Evolutionary conservation across 208 protist genomes (phyloP), one percentile per base, ranked within the genome.

Genomic region (Trypanosoma congolense): DNA sequence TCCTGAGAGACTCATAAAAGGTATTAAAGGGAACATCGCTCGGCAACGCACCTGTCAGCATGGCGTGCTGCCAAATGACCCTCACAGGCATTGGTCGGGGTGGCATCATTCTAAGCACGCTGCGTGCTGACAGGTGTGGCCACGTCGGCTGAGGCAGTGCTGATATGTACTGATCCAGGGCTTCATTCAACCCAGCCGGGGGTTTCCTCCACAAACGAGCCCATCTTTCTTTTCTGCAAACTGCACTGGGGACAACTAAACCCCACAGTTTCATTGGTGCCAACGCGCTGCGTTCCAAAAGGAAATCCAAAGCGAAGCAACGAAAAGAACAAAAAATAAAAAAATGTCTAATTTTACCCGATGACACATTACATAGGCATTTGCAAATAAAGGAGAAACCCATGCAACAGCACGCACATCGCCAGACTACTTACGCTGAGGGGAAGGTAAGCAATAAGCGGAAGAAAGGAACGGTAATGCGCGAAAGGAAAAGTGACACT

Each of bases 31-130:
- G 51, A 49, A 61, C 18, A 19, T 38, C 36, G 1, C 1, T 16
- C n/a, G 61, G 54, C 25, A 68, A 10, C 38, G 47, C 35, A 8
- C 40, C 47, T 8, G 40, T 18, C 21, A 35, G n/a, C 19, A 50
- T 22, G 9, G 54, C 53, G 21, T 56, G 25, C 12, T 22, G 54
- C 61, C 61, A 68, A 33, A 68, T 61, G n/a, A 12, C 9, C 10
- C n/a, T 28, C 24, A 36, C 47, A 1, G 61, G 14, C 21, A 19
- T 36, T 26, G 61, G 46, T 18, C 38, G 19, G 1, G 14, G 19
- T 2, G 61, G 61, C 19, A 68, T 25, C 0, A 61, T 3, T 24
- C 21, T 24, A 54, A 68, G 53, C 19, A 61, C 9, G 33, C 45
- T 18, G 24, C 38, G 30, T 8, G 46, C 47, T n/a, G 54, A 53